Percentiles rank a stretch among this genome's conserved stretches.
phyloP scores from a whole-genome alignment of 2,329 filamentous ascomycete species.

The Neonectria ditissima region DNA sequence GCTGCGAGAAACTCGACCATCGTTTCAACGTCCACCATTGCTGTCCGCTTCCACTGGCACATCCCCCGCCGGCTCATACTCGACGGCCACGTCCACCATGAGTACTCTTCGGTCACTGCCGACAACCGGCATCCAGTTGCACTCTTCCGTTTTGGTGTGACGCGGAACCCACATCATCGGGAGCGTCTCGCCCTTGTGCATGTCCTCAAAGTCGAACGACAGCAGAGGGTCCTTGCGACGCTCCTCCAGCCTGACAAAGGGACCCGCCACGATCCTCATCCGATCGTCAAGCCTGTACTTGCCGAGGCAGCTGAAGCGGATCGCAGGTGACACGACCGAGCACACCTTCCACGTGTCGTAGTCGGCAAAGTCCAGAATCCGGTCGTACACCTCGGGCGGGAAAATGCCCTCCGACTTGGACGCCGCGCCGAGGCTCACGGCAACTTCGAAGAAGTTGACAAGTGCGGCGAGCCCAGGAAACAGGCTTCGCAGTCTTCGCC shows the following conservation, averaged over 20 bases:
- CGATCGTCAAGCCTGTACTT: constrained; percentile 34
- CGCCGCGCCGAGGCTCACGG: constrained; percentile 23
- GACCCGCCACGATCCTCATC: constrained; percentile 25
- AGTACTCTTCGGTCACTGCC: constrained; percentile 13
- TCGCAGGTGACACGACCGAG: constrained; percentile 20
- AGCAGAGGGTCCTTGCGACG: background rate
- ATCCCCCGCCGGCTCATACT: constrained; percentile 7
- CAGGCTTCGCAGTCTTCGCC: constrained; percentile 9
- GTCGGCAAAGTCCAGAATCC: constrained; percentile 35
- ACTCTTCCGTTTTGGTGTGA: background rate
- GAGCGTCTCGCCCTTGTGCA: constrained; percentile 26
- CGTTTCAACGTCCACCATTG: background rate
- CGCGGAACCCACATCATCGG: background rate
- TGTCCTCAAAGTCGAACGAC: constrained; percentile 27
- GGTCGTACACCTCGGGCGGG: constrained; percentile 30
- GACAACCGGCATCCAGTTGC: constrained; percentile 23
- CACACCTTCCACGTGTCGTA: constrained; percentile 38
- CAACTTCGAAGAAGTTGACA: constrained; percentile 39
- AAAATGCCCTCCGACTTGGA: constrained; percentile 23
- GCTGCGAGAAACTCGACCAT: no score
- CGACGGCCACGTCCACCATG: constrained; percentile 13
- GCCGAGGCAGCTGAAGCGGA: constrained; percentile 28
- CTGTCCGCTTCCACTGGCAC: background rate
- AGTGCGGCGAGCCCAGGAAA: constrained; percentile 36
- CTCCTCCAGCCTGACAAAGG: background rate